Evolutionary conservation across 768 basidiomycete genomes (phyloP).

Genomic region (Filobasidium wieringae): DNA sequence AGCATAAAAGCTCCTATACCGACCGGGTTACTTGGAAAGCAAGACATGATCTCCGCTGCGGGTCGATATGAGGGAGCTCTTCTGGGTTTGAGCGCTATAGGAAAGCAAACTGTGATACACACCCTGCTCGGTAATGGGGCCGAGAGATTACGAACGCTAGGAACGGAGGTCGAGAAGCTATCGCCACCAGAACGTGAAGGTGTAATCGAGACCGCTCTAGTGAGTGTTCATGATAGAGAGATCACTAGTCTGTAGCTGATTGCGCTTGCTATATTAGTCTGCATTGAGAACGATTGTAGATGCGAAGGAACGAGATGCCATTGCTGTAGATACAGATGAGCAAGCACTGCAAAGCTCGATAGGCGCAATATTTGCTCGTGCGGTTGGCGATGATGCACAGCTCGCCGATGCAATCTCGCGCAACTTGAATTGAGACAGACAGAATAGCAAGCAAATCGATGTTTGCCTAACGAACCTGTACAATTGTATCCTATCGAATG

Average conservation of each 20-base stretch:
- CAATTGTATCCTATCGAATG: no score
- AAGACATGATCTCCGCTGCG: constrained; percentile 37
- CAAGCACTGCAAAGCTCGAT: not conserved
- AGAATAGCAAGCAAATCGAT: no score
- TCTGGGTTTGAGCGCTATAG: constrained; percentile 70
- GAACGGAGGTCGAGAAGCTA: constrained; percentile 28
- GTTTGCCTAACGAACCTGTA: no score
- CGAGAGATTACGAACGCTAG: constrained; percentile 27
- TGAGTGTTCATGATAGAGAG: constrained; percentile 14
- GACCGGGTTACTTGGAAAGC: constrained; percentile 11
- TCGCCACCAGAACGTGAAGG: constrained; percentile 16
- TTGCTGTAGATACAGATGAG: constrained; percentile 5
- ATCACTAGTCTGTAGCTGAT: not conserved
- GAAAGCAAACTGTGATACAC: constrained; percentile 48
- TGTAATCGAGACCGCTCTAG: constrained; percentile 20
- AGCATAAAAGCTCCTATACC: constrained; percentile 66
- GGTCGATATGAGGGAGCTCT: constrained; percentile 85
- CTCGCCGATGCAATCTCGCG: no score
- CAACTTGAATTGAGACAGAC: no score
- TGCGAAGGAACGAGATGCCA: not conserved
- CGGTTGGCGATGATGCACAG: no score
- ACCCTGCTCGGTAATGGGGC: constrained; percentile 24
- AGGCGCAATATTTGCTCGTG: not conserved
- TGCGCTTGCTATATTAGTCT: not conserved
- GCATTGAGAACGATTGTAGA: not conserved